Evolutionary conservation across 2,329 filamentous ascomycete species (phyloP).

Genomic region (Clonostachys sp.): DNA sequence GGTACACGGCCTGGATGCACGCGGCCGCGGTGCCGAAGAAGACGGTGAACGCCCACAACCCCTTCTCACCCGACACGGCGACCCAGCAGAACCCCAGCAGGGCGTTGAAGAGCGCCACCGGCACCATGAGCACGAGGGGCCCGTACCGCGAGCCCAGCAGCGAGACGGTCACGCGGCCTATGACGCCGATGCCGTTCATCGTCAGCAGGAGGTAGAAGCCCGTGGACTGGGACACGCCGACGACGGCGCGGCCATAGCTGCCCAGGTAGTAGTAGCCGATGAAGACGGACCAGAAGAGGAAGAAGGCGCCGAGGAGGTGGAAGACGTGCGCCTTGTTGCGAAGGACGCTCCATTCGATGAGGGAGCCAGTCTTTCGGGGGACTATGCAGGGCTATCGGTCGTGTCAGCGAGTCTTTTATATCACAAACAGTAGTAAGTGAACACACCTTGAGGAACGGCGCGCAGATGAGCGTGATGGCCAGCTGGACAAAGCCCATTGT

Average conservation of each 20-base stretch:
- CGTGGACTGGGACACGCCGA: conserved; percentile 34
- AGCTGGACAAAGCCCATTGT: conserved; percentile 5
- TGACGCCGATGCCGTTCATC: conserved; percentile 57
- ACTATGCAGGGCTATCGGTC: conserved; percentile 30
- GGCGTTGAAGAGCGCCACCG: conserved; percentile 34
- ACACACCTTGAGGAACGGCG: conserved; percentile 2
- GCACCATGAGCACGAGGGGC: conserved; percentile 54
- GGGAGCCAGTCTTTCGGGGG: conserved; percentile 28
- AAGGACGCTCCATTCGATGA: conserved; percentile 38
- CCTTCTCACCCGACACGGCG: conserved; percentile 38
- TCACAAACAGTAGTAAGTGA: conserved; percentile 8
- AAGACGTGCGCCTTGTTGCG: conserved; percentile 28
- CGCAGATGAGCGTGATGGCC: conserved; percentile 28
- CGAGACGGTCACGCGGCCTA: conserved; percentile 55
- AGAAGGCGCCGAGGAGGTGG: conserved; percentile 22
- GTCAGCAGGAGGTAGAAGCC: conserved; percentile 59
- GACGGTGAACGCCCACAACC: conserved; percentile 56
- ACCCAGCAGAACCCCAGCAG: conserved; percentile 51
- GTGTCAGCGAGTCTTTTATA: conserved; percentile 2
- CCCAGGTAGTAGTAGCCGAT: conserved; percentile 43
- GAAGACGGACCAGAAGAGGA: conserved; percentile 29
- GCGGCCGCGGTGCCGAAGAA: conserved; percentile 60
- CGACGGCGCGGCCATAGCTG: conserved; percentile 31
- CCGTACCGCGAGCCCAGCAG: conserved; percentile 46
- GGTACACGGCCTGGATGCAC: conserved; percentile 61